A percentile compares a stretch with the other conserved stretches of the same genome.
Evolutionary conservation across 2,329 filamentous ascomycete genomes (phyloP).

Genomic region (Penicillium sp.): DNA sequence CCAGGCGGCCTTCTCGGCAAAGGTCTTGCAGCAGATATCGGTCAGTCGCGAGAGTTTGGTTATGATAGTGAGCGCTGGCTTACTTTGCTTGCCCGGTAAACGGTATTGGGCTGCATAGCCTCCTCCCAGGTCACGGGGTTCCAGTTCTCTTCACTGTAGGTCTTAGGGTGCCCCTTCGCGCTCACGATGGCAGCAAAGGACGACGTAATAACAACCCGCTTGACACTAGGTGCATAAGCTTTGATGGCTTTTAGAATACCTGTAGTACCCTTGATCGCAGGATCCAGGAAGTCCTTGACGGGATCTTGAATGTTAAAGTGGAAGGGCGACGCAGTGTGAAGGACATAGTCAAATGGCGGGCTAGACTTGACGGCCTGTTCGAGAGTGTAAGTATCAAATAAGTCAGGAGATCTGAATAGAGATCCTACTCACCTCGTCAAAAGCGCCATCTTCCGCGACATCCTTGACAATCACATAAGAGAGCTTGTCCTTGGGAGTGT

Average conservation of each 20-base stretch:
- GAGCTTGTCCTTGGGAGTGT: constrained; percentile 52
- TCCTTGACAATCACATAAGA: constrained; percentile 66
- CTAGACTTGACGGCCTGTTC: constrained; percentile 52
- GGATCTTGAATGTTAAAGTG: constrained; percentile 66
- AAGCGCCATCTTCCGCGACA: constrained; percentile 64
- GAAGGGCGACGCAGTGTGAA: constrained; percentile 71
- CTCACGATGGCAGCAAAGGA: constrained; percentile 64
- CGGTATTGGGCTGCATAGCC: constrained; percentile 32
- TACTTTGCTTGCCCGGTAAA: constrained; percentile 52
- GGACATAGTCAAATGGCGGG: constrained; percentile 65
- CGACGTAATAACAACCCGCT: constrained; percentile 65
- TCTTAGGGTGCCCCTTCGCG: constrained; percentile 30
- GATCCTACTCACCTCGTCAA: constrained; percentile 49
- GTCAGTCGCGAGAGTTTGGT: constrained; percentile 6
- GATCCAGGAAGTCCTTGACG: constrained; percentile 58
- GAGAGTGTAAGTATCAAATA: constrained; percentile 5
- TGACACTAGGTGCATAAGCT: constrained; percentile 59
- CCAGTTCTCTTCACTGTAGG: constrained; percentile 40
- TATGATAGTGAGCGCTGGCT: neutral
- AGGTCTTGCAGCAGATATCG: constrained; percentile 31
- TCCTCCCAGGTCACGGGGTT: constrained; percentile 44
- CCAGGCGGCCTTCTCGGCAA: constrained; percentile 65
- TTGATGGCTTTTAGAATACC: constrained; percentile 60
- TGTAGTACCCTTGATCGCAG: constrained; percentile 59
- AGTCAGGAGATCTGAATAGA: neutral